Evolutionary conservation across 352 stramenopile species (phyloP), one percentile per base, ranked within the genome.

Genomic region (Pythium diclinum): DNA sequence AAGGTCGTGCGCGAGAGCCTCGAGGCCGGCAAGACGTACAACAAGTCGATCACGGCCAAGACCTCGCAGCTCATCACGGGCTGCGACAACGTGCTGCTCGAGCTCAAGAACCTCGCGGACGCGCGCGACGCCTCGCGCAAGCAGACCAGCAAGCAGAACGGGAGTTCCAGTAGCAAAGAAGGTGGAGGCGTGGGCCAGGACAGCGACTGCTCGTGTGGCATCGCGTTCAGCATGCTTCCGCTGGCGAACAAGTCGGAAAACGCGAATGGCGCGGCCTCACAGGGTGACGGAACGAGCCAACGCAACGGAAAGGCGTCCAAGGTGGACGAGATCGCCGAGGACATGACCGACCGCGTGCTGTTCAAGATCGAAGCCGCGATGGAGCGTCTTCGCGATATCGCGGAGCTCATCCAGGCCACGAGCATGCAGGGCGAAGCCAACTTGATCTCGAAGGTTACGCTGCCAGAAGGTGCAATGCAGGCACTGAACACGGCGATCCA

Each of bases 381-480:
- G 67, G 74, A 87, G 33, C 75, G 83, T 1, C 74, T 94, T 2
- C 71, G 81, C 0, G 83, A 94, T 40, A 73, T 94, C 63, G 83
- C 81, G 16, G 85, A 94, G 69, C 78, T 91, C 46, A 80, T 94
- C 54, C 85, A 94, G 55, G 81, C 83, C 53, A 91, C 83, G 21
- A 94, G 85, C 61, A 89, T 94, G 81, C 81, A 94, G 62, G 82
- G 85, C 42, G 85, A 94, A 66, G 85, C 85, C 19, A 89, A 89
- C 60, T 42, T 94, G 17, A 76, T 92, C 25, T 74, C 84, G 3
- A 94, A 94, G 67, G 81, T 91, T 14, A 85, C 75, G 46, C 64
- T 94, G 11, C 76, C 77, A 36, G 75, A 75, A 2, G 76, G 76
- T 32, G 81, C 80, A 14, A 80, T 94, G 59, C 71, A 85, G 55